A percentile compares a stretch with the other conserved stretches of the same genome.
Evolutionary conservation across 1,284 basidiomycete genomes (phyloP).

Genomic region (Malassezia obtusa): DNA sequence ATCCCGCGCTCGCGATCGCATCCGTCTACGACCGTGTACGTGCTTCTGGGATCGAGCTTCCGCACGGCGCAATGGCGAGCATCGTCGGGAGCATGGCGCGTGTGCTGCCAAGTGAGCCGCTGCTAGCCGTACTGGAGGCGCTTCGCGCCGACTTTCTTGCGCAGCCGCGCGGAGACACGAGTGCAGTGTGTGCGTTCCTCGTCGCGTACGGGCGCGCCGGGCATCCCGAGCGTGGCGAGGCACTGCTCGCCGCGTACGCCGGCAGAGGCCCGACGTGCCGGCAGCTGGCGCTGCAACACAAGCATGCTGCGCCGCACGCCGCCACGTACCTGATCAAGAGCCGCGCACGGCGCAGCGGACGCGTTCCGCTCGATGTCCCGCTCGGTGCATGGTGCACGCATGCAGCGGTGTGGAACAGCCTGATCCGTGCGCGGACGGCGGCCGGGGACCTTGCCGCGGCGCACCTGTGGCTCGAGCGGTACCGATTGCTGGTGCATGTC

Average conservation of each 20-base stretch:
- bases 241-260: not conserved
- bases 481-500: not conserved
- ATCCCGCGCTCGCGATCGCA: conserved; percentile 11
- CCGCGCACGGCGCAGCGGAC: not conserved
- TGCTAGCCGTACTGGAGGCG: conserved; percentile 1
- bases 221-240: conserved; percentile 5
- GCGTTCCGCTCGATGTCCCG: conserved; percentile 4
- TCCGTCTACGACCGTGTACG: conserved; percentile 13
- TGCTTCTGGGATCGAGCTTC: not conserved
- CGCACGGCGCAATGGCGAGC: not conserved
- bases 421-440: conserved; percentile 2
- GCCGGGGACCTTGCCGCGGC: conserved; percentile 5
- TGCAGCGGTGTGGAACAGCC: conserved; percentile 10
- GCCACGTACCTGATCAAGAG: not conserved
- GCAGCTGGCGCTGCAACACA: not conserved
- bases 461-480: conserved; percentile 14
- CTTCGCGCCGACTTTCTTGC: not conserved
- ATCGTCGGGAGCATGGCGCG: conserved; percentile 5
- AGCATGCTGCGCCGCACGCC: not conserved
- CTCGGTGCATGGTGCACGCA: not conserved
- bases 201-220: conserved; percentile 8
- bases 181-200: not conserved
- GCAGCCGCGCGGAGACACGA: not conserved
- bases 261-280: not conserved
- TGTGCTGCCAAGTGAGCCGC: not conserved